phyloP scores from a whole-genome alignment of 2,329 filamentous ascomycete species.

The Amylocarpus encephaloides region DNA sequence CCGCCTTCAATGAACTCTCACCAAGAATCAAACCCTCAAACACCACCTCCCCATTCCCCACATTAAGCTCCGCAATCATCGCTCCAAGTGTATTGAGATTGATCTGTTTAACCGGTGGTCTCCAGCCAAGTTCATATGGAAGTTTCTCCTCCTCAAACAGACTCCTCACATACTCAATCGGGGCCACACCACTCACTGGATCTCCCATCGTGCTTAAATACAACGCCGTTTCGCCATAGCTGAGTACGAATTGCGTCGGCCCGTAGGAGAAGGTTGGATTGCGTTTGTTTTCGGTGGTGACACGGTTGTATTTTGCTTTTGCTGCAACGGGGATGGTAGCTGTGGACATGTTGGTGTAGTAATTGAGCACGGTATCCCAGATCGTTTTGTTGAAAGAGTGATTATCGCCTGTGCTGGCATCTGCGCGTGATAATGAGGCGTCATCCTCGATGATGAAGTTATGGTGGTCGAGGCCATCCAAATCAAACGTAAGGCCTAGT shows the following conservation, averaged over 20 bases:
- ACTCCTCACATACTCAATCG: constrained; percentile 1
- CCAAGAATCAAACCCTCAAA: constrained; percentile 6
- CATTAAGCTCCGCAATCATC: constrained; percentile 7
- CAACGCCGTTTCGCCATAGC: constrained; percentile 7
- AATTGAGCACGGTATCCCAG: constrained; percentile 4
- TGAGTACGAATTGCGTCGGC: constrained; percentile 4
- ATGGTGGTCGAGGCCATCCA: constrained; percentile 12
- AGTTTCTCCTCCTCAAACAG: constrained; percentile 10
- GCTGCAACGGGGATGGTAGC: constrained; percentile 6
- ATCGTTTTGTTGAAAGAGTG: constrained; percentile 7
- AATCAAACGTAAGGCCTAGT: constrained; percentile 20
- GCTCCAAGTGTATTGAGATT: not conserved
- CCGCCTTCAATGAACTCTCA: constrained; percentile 3
- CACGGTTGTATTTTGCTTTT: constrained; percentile 6
- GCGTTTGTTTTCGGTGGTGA: not conserved
- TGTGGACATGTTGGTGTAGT: not conserved
- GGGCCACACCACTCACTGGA: constrained; percentile 4
- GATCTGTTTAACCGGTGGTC: not conserved
- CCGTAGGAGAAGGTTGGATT: constrained; percentile 4
- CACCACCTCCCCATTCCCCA: constrained; percentile 5
- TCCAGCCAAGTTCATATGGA: constrained; percentile 8
- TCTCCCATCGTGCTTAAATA: constrained; percentile 8
- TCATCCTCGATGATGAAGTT: constrained; percentile 10
- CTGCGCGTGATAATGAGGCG: constrained; percentile 5
- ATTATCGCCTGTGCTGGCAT: constrained; percentile 4